Evolutionary conservation across 1,284 basidiomycete species (phyloP), one percentile per base, ranked within the genome.

Genomic region (Ceratobasidium papillatum): DNA sequence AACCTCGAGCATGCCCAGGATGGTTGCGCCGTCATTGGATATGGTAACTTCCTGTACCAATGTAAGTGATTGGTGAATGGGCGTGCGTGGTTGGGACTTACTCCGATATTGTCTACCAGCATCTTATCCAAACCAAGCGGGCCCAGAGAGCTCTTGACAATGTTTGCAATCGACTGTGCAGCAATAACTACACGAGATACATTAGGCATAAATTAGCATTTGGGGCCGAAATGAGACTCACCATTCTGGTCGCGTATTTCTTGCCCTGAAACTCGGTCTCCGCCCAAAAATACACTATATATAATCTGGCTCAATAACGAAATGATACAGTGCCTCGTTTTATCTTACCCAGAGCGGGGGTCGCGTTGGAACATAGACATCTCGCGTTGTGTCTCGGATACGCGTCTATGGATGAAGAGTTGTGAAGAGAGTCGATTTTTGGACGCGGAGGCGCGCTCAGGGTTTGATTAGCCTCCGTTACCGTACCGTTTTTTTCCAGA

Each of bases 1-100:
- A 59, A 98, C 96, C 54, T 95, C 91, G 58, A 99, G 86, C 27
- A 99, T 87, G 43, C 94, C 92, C 54, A 99, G 90, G 79, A 99
- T 99, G 38, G 98, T 99, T 30, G 98, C 98, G 65, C 98, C 98
- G 84, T 99, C 98, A 84, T 99, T 99, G 74, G 97, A 98, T 82
- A 99, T 99, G 49, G 97, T 99, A 56, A 99, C 96, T 87, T 99
- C 98, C 93, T 95, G 77, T 5, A 61, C 1, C 25, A n/a, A 36
- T 17, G 79, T 51, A 47, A 77, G 43, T 76, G 75, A 45, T 30
- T 58, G 38, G 36, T 47, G 8, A 19, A 74, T 22, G 47, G 54
- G 69, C 45, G 51, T n/a, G 71, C 74, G 25, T 52, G 47, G 59
- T 30, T 41, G 41, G 47, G 41, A 82, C 91, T 80, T 80, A 94